Base-by-base conservation (phyloP, 345 rosid genomes). In the Draba incana region DNA sequence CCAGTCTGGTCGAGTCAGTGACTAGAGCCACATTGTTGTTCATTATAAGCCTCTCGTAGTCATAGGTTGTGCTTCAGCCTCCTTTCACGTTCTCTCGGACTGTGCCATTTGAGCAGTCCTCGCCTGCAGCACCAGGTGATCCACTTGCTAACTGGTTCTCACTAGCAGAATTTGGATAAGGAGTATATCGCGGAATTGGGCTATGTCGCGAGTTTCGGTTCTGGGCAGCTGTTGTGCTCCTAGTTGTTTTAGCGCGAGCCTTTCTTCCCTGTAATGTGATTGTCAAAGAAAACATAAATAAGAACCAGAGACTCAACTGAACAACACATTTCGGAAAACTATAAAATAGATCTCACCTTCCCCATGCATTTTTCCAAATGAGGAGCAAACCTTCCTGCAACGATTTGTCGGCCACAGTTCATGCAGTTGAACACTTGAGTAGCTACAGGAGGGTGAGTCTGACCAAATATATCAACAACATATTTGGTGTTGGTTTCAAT, bases 291-390 rank as follows among this genome's bases (percentile, higher is more conserved):
- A 53, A 53, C 20, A 69, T 9, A 52, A 51, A 37, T 4, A 45
- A 64, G 57, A 0, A 65, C 47, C 49, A 69, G 11, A 57, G 44
- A 10, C 6, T 62, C n/a, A 64, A 58, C 10, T 8, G 33, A 44
- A 47, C 37, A 56, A 54, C 14, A 47, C 16, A 2, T 44, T 55
- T 7, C 11, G 5, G 9, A 28, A 27, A 37, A 0, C 1, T 20
- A 20, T 20, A 20, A n/a, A n/a, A n/a, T n/a, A n/a, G n/a, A n/a
- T n/a, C n/a, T 70, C 66, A 94, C 98, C 97, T 89, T 94, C 70
- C 99, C 99, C 97, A 94, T 91, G 85, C 99, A 94, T 81, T 86
- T 94, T 62, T 89, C 98, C 73, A 91, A 65, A 82, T 94, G 98
- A 74, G 96, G 96, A 81, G 98, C 96, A 74, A 93, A 90, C 64